Evolutionary conservation across 2,329 filamentous ascomycete genomes (phyloP), one percentile per base, ranked within the genome.

Genomic region (Ceratocystis papillata): DNA sequence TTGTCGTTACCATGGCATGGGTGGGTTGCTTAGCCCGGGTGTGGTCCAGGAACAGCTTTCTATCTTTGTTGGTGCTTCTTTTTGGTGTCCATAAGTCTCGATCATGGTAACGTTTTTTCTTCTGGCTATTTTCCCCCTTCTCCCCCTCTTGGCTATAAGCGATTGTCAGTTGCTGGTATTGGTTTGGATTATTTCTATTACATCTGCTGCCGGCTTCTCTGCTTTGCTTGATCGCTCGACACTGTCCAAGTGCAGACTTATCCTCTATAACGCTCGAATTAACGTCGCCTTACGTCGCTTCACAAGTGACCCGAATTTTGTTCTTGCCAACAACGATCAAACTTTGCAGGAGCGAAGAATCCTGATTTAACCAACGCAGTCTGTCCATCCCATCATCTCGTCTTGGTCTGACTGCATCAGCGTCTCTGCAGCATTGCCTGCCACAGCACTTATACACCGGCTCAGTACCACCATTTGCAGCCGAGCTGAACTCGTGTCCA

Each of bases 1-100:
- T 50, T 60, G 50, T 20, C 48, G 65, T 67, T 67, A 67, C 65
- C 63, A 63, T 55, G 62, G 65, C 62, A 62, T 59, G 55, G 55
- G 55, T 59, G 55, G 55, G 55, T 59, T 30, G 55, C 25, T 59
- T 53, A 53, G 48, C 15, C 25, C 3, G 12, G 28, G 55, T 37
- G 37, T 59, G 6, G 55, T 25, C 25, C 28, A 59, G 53, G 53
- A 59, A 59, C 53, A 59, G 55, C 55, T 37, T 59, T 41, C 37
- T 5, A 12, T 41, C 37, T 41, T 30, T 59, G 55, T 30, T 4
- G 55, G 55, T 33, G 55, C 61, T 48, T 63, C 44, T 22, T 50
- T n/a, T 20, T 48, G 1, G 17, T 20, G 61, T 6, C 61, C 61
- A 30, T 50, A 50, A 63, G 55, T 48, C 44, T 46, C 28, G 10